Evolutionary conservation across 768 basidiomycete species (phyloP).

Genomic region (Lanmaoa rubissima): DNA sequence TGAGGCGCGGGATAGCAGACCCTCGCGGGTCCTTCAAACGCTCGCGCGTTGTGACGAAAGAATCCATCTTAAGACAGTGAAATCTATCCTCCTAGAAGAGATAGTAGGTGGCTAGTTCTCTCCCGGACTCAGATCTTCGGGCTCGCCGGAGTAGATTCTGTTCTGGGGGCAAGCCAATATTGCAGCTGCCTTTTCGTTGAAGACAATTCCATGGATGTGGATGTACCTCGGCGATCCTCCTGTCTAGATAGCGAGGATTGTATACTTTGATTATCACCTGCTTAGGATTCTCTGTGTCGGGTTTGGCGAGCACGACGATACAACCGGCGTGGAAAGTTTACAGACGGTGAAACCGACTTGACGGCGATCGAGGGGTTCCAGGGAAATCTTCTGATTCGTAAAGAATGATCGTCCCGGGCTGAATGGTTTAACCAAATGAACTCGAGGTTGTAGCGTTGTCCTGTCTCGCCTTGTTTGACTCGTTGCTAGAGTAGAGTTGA

Average conservation of each 20-base stretch:
- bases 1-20: background rate
- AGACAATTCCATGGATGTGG: background rate
- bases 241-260: constrained; percentile 6
- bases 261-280: constrained; percentile 4
- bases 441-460: background rate
- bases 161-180: background rate
- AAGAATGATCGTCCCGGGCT: background rate
- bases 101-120: background rate
- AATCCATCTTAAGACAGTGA: background rate
- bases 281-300: background rate
- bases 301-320: constrained; percentile 3
- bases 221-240: background rate
- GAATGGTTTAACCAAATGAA: background rate
- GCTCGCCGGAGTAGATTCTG: background rate
- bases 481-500: too few species aligned
- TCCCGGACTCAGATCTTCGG: background rate
- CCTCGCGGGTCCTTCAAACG: constrained; percentile 2
- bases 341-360: too few species aligned
- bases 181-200: background rate
- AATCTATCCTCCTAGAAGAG: too few species aligned
- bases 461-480: background rate
- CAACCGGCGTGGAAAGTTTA: constrained; percentile 1
- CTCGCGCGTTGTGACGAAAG: background rate
- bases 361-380: background rate
- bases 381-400: background rate